A percentile compares a stretch with the other conserved stretches of the same genome.
phyloP scores from a whole-genome alignment of 225 moss, liverwort and hornwort genomes.

The Climacium dendroides region DNA sequence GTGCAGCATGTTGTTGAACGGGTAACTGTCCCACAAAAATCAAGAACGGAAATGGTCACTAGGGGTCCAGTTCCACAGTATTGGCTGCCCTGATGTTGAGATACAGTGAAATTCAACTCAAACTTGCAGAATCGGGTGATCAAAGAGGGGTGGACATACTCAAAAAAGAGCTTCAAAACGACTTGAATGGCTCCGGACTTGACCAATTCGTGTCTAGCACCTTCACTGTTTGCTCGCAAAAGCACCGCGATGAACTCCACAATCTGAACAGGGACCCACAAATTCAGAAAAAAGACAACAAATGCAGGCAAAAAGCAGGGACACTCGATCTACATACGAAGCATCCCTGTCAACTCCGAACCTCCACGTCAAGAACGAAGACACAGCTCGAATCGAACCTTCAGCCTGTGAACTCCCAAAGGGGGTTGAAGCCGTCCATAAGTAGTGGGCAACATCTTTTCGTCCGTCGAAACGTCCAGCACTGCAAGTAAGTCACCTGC shows the following conservation, averaged over 20 bases:
- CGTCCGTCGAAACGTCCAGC: constrained; percentile 73
- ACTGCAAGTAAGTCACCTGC: constrained; percentile 93
- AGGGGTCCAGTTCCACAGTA: not conserved
- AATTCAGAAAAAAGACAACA: not conserved
- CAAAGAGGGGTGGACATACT: constrained; percentile 28
- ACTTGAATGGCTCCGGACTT: constrained; percentile 80
- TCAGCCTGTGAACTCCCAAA: constrained; percentile 84
- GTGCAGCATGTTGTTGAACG: constrained; percentile 99
- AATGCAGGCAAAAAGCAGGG: not conserved
- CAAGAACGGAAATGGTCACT: not conserved
- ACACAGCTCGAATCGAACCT: constrained; percentile 41
- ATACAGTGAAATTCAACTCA: not conserved
- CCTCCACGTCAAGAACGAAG: not conserved
- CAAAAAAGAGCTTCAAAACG: constrained; percentile 78
- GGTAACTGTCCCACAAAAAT: constrained; percentile 47
- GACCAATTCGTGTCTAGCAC: constrained; percentile 78
- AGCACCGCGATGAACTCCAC: constrained; percentile 99
- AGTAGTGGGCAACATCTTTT: constrained; percentile 77
- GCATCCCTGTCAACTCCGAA: not conserved
- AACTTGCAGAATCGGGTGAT: not conserved
- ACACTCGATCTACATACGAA: not conserved
- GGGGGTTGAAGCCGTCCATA: constrained; percentile 91
- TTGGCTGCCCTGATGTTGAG: not conserved
- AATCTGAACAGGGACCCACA: constrained; percentile 42
- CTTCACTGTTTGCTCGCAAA: constrained; percentile 91